phyloP scores from a whole-genome alignment of 2,329 filamentous ascomycete genomes.

The Aspergillus floridensis region DNA sequence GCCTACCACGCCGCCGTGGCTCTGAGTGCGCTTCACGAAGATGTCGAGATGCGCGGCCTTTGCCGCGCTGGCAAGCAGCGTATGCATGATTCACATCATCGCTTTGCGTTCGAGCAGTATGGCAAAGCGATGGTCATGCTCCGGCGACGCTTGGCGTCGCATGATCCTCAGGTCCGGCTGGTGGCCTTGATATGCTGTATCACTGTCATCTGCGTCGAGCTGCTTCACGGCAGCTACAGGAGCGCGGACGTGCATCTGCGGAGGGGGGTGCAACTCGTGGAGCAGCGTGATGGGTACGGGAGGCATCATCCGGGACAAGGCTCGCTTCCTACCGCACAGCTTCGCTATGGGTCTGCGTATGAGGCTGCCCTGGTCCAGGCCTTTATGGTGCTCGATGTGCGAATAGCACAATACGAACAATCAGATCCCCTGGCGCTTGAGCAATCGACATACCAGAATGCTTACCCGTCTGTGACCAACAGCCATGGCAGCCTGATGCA shows the following conservation, averaged over 20 bases:
- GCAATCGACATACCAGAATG: background rate
- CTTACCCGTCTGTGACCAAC: background rate
- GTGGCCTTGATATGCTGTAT: conserved; percentile 9
- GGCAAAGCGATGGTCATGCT: conserved; percentile 1
- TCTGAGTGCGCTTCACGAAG: conserved; percentile 7
- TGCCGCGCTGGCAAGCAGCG: background rate
- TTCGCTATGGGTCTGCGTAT: background rate
- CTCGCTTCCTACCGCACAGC: background rate
- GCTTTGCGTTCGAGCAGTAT: conserved; percentile 12
- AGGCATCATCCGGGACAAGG: background rate
- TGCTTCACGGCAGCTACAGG: conserved; percentile 3
- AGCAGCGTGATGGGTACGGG: background rate
- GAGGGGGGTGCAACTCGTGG: background rate
- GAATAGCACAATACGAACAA: background rate
- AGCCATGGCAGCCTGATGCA: background rate
- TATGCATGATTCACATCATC: background rate
- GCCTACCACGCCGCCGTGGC: conserved; percentile 11
- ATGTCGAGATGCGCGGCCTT: background rate
- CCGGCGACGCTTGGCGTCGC: background rate
- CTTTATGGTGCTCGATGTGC: conserved; percentile 1
- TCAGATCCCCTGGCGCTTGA: background rate
- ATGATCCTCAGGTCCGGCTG: conserved; percentile 7
- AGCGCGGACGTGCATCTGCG: conserved; percentile 6
- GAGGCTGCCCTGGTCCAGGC: background rate
- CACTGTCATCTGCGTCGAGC: conserved; percentile 4